Evolutionary conservation across 139 green algal species (phyloP).

Genomic region (Pseudopediastrum boryanum): DNA sequence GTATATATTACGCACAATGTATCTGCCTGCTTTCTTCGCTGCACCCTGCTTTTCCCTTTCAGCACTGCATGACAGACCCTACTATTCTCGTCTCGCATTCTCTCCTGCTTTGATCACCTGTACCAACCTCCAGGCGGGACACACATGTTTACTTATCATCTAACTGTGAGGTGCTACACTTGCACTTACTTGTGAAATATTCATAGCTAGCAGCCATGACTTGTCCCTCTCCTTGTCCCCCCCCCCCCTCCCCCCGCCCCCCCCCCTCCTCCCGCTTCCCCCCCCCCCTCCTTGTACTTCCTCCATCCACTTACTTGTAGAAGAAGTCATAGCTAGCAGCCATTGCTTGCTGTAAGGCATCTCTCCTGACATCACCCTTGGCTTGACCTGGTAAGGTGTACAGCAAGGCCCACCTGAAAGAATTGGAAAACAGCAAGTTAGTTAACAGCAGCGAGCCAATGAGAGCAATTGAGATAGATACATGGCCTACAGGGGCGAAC

Average conservation of each 20-base stretch:
- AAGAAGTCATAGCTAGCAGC: slow-evolving; percentile 41
- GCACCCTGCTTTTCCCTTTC: too few species aligned
- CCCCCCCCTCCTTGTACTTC: not conserved
- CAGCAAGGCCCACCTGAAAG: slow-evolving; percentile 32
- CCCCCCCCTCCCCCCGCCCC: not conserved
- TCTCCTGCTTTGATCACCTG: too few species aligned
- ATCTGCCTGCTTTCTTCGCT: too few species aligned
- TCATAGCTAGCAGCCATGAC: not conserved
- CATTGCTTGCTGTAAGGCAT: slow-evolving; percentile 8
- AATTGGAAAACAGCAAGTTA: not conserved
- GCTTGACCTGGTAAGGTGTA: slow-evolving; percentile 26
- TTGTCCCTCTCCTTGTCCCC: not conserved
- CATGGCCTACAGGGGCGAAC: not conserved
- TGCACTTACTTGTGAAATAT: not conserved
- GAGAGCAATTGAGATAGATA: not conserved
- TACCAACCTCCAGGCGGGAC: not conserved
- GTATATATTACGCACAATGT: too few species aligned
- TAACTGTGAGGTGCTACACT: not conserved
- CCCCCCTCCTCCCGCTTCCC: not conserved
- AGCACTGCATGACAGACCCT: too few species aligned
- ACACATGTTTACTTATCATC: not conserved
- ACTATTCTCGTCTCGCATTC: too few species aligned
- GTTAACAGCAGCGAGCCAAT: not conserved
- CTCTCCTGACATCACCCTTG: slow-evolving; percentile 30
- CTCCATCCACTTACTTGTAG: slow-evolving; percentile 21